Conservation (phyloP, 176 grass and related monocot species). For the Puya raimondii region DNA sequence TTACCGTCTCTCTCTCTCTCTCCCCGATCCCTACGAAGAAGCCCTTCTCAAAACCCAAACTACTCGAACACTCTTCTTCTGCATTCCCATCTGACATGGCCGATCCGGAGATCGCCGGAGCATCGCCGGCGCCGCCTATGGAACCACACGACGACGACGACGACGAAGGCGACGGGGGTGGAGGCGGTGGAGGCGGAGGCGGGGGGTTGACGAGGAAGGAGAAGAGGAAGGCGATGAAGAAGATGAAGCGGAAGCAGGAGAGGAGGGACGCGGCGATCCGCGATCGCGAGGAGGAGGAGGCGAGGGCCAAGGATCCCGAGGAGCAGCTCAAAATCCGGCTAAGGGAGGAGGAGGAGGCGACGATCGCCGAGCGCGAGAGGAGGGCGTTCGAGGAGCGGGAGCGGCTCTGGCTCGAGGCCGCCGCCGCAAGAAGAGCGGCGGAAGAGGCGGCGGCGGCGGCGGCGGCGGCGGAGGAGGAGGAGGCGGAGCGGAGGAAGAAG, state of each 20-base stretch:
- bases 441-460: conserved; percentile 16
- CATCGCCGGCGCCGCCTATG: background rate
- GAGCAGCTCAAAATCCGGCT: conserved; percentile 43
- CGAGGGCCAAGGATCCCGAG: conserved; percentile 40
- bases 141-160: no score
- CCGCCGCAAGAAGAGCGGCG: conserved; percentile 23
- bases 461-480: conserved; percentile 26
- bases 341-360: conserved; percentile 44
- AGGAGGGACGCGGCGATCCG: conserved; percentile 43
- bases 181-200: background rate
- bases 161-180: no score
- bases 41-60: no score
- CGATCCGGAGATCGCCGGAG: no score
- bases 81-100: no score
- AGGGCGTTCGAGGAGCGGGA: conserved; percentile 67
- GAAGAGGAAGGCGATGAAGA: conserved; percentile 57
- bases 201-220: conserved; percentile 36
- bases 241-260: conserved; percentile 51
- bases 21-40: no score
- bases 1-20: no score
- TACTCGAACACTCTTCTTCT: no score
- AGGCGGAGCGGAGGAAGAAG: conserved; percentile 27
- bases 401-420: conserved; percentile 58
- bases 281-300: conserved; percentile 43
- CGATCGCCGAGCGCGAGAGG: conserved; percentile 44